Percentiles rank a stretch among this genome's conserved stretches.
phyloP scores from a whole-genome alignment of 2,329 filamentous ascomycete species.

The Fusarium kyushuense region DNA sequence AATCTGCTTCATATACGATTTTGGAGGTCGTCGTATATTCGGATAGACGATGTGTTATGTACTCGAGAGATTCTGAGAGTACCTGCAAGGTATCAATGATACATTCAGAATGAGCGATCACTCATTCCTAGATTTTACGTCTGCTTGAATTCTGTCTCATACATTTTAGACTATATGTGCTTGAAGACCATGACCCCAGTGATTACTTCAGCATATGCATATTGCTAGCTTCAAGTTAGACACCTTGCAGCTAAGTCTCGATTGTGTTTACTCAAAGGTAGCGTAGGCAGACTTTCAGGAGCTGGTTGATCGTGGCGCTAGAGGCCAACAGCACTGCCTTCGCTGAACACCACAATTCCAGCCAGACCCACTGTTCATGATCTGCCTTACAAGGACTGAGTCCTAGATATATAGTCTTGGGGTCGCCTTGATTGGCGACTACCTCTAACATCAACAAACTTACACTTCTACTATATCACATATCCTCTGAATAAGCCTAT shows the following conservation, averaged over 20 bases:
- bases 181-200: not conserved
- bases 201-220: not conserved
- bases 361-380: slow-evolving; percentile 24
- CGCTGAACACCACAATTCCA: slow-evolving; percentile 8
- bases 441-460: not conserved
- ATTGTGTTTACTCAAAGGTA: slow-evolving; percentile 3
- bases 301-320: slow-evolving; percentile 29
- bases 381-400: slow-evolving; percentile 6
- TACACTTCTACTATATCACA: not conserved
- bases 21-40: slow-evolving; percentile 34
- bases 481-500: not conserved
- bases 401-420: slow-evolving; percentile 36
- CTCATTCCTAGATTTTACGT: slow-evolving; percentile 34
- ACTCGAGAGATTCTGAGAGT: slow-evolving; percentile 30
- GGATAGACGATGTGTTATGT: slow-evolving; percentile 41
- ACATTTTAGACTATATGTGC: not conserved
- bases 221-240: slow-evolving; percentile 9
- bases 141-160: slow-evolving; percentile 25
- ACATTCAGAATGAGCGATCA: slow-evolving; percentile 30
- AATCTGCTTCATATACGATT: slow-evolving; percentile 23
- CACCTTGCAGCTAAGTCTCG: slow-evolving; percentile 10
- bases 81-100: slow-evolving; percentile 41
- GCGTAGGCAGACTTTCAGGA: slow-evolving; percentile 30
- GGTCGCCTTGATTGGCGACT: not conserved
- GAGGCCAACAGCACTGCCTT: slow-evolving; percentile 43